Evolutionary conservation across 108 stramenopile genomes (phyloP).

Genomic region (Skeletonema grethae): DNA sequence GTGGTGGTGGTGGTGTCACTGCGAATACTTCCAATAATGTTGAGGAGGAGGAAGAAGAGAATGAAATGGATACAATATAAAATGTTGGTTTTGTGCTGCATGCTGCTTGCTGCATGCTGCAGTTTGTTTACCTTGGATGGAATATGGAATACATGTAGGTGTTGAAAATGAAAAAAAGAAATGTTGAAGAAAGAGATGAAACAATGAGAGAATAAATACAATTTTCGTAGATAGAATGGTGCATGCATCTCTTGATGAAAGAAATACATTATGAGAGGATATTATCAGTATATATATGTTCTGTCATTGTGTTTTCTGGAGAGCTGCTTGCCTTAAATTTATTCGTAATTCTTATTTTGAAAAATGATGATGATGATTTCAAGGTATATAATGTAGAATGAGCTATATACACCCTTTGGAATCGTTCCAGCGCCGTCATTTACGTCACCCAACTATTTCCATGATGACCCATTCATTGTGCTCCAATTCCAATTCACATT

Average conservation of each 20-base stretch:
- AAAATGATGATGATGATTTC: too few relatives aligned
- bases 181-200: not conserved
- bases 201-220: not conserved
- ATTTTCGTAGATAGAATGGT: too few relatives aligned
- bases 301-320: too few relatives aligned
- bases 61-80: slow-evolving; percentile 4
- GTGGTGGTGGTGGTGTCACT: slow-evolving; percentile 1
- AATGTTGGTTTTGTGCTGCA: too few relatives aligned
- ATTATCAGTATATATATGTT: not conserved
- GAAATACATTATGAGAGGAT: not conserved
- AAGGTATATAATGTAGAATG: too few relatives aligned
- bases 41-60: slow-evolving; percentile 2
- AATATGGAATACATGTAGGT: not conserved
- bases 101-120: too few relatives aligned
- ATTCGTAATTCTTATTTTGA: not conserved
- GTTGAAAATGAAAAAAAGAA: not conserved
- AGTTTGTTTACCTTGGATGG: not conserved
- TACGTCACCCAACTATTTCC: too few relatives aligned
- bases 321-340: not conserved
- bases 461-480: too few relatives aligned
- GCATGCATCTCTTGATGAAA: not conserved
- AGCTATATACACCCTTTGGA: too few relatives aligned
- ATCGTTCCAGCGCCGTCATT: too few relatives aligned
- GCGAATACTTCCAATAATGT: not conserved
- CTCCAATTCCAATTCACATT: too few relatives aligned